These are phyloP conservation scores for Daedaleopsis nitida DNA, from an alignment of 768 basidiomycete species.

Conservation along the genomic window DNA sequence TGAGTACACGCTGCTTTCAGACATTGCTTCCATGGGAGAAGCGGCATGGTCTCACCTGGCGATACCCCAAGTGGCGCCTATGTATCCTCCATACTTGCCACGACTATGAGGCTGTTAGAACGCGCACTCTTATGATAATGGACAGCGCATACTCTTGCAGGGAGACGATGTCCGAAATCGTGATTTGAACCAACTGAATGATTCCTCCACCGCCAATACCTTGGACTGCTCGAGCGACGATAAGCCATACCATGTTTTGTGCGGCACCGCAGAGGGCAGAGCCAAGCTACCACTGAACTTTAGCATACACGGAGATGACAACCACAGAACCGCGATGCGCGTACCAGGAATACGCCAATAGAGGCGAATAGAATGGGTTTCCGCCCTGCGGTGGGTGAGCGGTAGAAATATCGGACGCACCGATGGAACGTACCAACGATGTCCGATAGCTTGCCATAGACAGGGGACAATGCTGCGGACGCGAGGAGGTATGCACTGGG, in stretches of 20 bases:
- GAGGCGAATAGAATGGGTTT: constrained; percentile 71
- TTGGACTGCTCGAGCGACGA: constrained; percentile 76
- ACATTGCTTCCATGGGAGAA: neutral
- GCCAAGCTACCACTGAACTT: constrained; percentile 50
- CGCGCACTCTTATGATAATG: neutral
- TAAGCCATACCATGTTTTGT: constrained; percentile 76
- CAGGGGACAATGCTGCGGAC: constrained; percentile 63
- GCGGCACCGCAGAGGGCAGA: constrained; percentile 84
- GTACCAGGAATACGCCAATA: constrained; percentile 69
- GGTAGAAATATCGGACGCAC: constrained; percentile 5
- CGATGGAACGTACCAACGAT: constrained; percentile 35
- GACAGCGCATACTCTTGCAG: constrained; percentile 62
- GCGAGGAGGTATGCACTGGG: constrained; percentile 73
- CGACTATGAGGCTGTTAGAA: constrained; percentile 44
- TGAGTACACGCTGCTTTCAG: constrained; percentile 21
- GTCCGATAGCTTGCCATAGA: constrained; percentile 81
- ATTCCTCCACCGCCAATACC: constrained; percentile 85
- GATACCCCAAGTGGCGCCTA: constrained; percentile 83
- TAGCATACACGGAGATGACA: neutral
- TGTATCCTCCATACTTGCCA: constrained; percentile 73
- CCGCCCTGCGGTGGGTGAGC: constrained; percentile 42
- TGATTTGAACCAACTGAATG: constrained; percentile 75
- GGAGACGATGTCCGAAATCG: constrained; percentile 81
- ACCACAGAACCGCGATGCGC: constrained; percentile 10
- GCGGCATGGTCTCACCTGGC: constrained; percentile 39